These are phyloP conservation scores for Colletotrichum navitas DNA, from an alignment of 2,329 filamentous ascomycete genomes.

Conservation along the genomic window DNA sequence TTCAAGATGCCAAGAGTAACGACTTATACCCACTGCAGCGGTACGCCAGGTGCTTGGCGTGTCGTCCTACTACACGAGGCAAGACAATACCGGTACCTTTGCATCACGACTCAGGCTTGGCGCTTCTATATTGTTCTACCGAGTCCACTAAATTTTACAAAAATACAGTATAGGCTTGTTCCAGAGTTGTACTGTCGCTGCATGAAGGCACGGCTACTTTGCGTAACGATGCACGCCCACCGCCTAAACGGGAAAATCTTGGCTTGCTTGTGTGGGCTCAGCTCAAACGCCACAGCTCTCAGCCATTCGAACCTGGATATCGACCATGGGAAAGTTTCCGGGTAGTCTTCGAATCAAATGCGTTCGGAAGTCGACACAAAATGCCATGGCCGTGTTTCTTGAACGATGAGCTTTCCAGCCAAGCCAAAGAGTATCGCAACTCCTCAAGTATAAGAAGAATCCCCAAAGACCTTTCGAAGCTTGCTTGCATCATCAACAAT, in stretches of 20 bases:
- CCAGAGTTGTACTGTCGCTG: background rate
- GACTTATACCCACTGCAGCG: background rate
- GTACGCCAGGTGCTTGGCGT: conserved; percentile 10
- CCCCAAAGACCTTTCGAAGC: background rate
- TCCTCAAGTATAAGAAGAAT: conserved; percentile 36
- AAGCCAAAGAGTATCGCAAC: background rate
- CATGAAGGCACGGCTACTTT: conserved; percentile 19
- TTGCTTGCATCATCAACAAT: background rate
- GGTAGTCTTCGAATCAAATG: conserved; percentile 9
- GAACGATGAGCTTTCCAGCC: background rate
- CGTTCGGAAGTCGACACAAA: conserved; percentile 1
- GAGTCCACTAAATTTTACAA: background rate
- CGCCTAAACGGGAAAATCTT: conserved; percentile 2
- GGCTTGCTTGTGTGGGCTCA: conserved; percentile 26
- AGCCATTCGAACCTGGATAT: background rate
- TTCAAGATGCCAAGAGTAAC: background rate
- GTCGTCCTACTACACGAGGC: conserved; percentile 14
- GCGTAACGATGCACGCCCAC: conserved; percentile 6
- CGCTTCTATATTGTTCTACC: conserved; percentile 3
- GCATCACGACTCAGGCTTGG: background rate
- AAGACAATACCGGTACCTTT: conserved; percentile 23
- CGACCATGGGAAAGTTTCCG: conserved; percentile 28
- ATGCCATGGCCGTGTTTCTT: background rate
- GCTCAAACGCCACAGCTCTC: conserved; percentile 22
- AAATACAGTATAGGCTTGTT: background rate